Evolutionary conservation across 116 monocot genomes (phyloP).

Genomic region (Zostera marina): DNA sequence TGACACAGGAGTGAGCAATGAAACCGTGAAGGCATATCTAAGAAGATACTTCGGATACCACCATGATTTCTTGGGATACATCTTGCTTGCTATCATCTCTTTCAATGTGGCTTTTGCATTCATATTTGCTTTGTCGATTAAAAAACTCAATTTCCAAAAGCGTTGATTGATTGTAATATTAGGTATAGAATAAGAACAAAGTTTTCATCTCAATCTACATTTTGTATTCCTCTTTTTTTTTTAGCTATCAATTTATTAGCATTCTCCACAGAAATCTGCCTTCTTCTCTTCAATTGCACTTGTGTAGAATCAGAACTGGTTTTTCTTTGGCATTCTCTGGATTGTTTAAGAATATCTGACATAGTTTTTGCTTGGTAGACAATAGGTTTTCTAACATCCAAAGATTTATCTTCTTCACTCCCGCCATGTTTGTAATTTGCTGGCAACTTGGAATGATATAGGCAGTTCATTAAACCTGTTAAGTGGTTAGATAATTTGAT

Average conservation of each 20-base stretch:
- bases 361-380: constrained; percentile 47
- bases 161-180: constrained; percentile 9
- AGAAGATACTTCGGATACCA: constrained; percentile 20
- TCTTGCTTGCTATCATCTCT: constrained; percentile 8
- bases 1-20: not conserved
- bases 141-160: constrained; percentile 22
- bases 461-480: constrained; percentile 36
- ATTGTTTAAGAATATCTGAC: constrained; percentile 48
- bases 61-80: constrained; percentile 15
- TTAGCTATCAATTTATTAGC: constrained; percentile 37
- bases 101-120: constrained; percentile 20
- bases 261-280: constrained; percentile 22
- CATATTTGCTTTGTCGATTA: constrained; percentile 19
- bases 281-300: constrained; percentile 12
- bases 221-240: constrained; percentile 9
- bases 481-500: constrained; percentile 26
- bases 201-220: not conserved
- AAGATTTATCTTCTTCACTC: constrained; percentile 16
- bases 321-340: constrained; percentile 13
- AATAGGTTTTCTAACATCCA: constrained; percentile 30
- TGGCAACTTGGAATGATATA: constrained; percentile 52
- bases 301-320: constrained; percentile 1
- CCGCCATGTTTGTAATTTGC: constrained; percentile 31
- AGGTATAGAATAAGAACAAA: too few species aligned
- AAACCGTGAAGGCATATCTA: constrained; percentile 11